These are phyloP conservation scores for Eucalyptus melliodora DNA, from an alignment of 345 rosid species.

Conservation along the genomic window DNA sequence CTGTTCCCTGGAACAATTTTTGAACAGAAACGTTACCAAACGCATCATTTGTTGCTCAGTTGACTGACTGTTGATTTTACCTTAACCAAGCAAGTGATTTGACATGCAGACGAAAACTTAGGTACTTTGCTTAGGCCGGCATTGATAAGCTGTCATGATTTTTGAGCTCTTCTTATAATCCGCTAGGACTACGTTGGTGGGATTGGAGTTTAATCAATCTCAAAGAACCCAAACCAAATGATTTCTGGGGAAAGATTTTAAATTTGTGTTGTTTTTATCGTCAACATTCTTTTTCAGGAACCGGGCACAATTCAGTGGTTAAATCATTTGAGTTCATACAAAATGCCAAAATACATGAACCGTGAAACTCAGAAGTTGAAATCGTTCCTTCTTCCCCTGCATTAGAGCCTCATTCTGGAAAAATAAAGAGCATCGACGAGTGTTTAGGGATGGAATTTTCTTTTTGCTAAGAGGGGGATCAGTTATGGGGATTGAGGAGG, in stretches of 20 bases:
- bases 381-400: not conserved
- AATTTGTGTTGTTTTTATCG: not conserved
- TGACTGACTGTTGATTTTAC: not conserved
- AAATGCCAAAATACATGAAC: not conserved
- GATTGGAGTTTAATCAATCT: not conserved
- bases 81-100: not conserved
- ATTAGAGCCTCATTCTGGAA: not conserved
- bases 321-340: not conserved
- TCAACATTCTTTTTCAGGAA: not conserved
- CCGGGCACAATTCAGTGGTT: not conserved
- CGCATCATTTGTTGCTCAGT: not conserved
- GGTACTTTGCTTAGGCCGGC: not conserved
- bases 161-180: not conserved
- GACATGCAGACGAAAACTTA: not conserved
- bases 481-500: conserved; percentile 41
- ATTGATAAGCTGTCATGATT: not conserved
- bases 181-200: not conserved
- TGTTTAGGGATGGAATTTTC: not conserved
- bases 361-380: not conserved
- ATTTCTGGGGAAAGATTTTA: not conserved
- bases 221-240: not conserved
- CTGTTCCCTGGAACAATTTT: no score
- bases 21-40: no score
- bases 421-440: not conserved
- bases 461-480: conserved; percentile 32